phyloP scores from a whole-genome alignment of 495 filamentous ascomycete species.

The Podospora anserina region DNA sequence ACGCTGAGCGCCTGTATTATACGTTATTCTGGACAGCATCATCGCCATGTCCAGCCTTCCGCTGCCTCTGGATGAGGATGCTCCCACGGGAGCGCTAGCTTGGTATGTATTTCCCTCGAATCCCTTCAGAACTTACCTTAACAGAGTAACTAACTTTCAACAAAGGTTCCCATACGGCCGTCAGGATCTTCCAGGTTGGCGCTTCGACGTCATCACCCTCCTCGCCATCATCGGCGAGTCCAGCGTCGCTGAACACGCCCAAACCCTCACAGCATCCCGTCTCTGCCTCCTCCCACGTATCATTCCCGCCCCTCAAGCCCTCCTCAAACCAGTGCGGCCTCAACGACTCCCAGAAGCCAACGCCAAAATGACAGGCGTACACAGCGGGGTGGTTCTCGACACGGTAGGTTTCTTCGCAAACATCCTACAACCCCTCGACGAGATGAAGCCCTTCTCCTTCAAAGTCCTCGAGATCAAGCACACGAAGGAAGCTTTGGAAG shows the following conservation, averaged over 20 bases:
- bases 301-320: constrained; percentile 63
- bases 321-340: constrained; percentile 56
- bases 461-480: constrained; percentile 47
- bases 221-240: constrained; percentile 63
- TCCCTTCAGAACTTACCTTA: background rate
- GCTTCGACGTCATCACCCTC: constrained; percentile 60
- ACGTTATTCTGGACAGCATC: background rate
- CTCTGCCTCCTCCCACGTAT: constrained; percentile 61
- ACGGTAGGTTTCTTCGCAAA: constrained; percentile 61
- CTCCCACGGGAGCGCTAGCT: background rate
- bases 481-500: constrained; percentile 15
- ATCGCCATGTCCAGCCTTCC: background rate
- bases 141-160: background rate
- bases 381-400: constrained; percentile 51
- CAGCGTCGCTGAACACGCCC: constrained; percentile 54
- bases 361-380: constrained; percentile 56
- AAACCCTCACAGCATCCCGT: constrained; percentile 54
- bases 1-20: background rate
- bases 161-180: constrained; percentile 33
- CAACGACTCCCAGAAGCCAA: constrained; percentile 52
- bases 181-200: constrained; percentile 43
- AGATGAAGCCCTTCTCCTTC: constrained; percentile 45
- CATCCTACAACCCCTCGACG: constrained; percentile 55
- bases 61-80: background rate
- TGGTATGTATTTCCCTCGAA: background rate